Conservation (phyloP, 768 basidiomycete species). For the Boletales sp. region DNA sequence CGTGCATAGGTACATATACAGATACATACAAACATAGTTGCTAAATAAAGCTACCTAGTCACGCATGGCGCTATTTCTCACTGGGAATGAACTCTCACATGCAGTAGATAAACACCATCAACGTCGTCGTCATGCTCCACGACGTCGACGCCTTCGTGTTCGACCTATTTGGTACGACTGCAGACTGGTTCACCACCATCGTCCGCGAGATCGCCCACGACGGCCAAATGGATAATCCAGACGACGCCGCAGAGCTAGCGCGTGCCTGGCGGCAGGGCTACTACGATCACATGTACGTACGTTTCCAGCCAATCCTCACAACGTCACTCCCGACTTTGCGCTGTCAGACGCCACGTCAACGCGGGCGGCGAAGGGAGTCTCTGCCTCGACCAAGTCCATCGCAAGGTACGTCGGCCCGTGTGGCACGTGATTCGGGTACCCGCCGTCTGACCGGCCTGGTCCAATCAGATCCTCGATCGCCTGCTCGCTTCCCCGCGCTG, state of each 20-base stretch:
- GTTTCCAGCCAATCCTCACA: not conserved
- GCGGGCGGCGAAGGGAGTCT: conserved; percentile 43
- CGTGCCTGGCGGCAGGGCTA: conserved; percentile 58
- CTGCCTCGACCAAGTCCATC: conserved; percentile 55
- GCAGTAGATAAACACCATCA: no score
- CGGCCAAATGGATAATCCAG: conserved; percentile 14
- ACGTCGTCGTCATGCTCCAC: no score
- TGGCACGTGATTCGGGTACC: no score
- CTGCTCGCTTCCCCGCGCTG: conserved; percentile 51
- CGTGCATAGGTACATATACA: no score
- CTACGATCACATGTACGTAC: conserved; percentile 19
- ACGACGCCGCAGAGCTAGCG: conserved; percentile 39
- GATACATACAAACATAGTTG: no score
- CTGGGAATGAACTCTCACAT: no score
- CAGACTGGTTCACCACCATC: conserved; percentile 37
- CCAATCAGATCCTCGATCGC: conserved; percentile 59
- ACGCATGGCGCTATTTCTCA: no score
- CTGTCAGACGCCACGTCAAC: conserved; percentile 40
- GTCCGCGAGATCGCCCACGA: conserved; percentile 15
- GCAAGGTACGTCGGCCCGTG: conserved; percentile 42
- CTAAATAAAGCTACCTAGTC: no score
- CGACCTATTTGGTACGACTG: conserved; percentile 50
- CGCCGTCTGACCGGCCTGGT: no score
- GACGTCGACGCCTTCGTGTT: conserved; percentile 43
- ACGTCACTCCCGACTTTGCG: not conserved